Conservation (phyloP, 176 grass and related monocot genomes). For the Raddia guianensis region DNA sequence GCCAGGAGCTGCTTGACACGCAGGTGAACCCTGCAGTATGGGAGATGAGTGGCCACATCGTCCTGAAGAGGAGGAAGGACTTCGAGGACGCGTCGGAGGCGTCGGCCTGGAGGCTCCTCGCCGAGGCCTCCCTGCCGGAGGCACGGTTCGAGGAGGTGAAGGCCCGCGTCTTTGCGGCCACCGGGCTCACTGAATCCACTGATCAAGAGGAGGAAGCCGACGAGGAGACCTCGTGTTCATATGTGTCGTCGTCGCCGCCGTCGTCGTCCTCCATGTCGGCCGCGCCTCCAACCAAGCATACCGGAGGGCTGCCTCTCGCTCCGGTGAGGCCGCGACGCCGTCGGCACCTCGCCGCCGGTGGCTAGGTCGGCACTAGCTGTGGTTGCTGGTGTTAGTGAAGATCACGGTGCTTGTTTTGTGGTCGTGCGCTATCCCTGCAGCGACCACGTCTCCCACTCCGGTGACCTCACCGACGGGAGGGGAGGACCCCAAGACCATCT, state of each 20-base stretch:
- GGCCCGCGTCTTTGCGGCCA: conserved; percentile 58
- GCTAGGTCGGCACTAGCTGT: not conserved
- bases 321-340: conserved; percentile 40
- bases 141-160: conserved; percentile 76
- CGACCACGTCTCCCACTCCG: too few relatives aligned
- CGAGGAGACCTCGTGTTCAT: conserved; percentile 16
- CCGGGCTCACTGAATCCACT: conserved; percentile 38
- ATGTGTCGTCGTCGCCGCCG: not conserved
- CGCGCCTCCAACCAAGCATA: conserved; percentile 28
- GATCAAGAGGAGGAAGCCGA: conserved; percentile 37
- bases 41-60: conserved; percentile 86
- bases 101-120: conserved; percentile 67
- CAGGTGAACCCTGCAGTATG: conserved; percentile 85
- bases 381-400: conserved; percentile 19
- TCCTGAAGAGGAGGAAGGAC: conserved; percentile 63
- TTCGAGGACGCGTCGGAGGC: conserved; percentile 69
- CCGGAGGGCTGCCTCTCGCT: conserved; percentile 65
- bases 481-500: too few relatives aligned
- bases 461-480: too few relatives aligned
- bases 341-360: not conserved
- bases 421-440: too few relatives aligned
- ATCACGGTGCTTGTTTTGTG: conserved; percentile 1
- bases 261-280: not conserved
- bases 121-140: conserved; percentile 77
- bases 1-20: conserved; percentile 70